Percentiles rank a stretch among this genome's conserved stretches.
These are phyloP conservation scores for Fusarium vanettenii DNA, from an alignment of 2,329 filamentous ascomycete species.

Conservation along the genomic window DNA sequence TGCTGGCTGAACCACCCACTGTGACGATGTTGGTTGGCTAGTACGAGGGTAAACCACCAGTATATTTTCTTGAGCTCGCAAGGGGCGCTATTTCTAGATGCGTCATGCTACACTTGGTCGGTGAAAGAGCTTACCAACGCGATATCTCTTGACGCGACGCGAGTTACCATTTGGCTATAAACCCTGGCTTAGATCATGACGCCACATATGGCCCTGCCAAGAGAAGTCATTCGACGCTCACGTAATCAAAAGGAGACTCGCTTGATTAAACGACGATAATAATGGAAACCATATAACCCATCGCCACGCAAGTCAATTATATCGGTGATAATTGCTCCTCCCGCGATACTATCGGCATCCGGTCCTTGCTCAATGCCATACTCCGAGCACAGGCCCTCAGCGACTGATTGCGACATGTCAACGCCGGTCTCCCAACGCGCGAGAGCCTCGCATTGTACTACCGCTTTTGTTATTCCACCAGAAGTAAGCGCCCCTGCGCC, in stretches of 20 bases:
- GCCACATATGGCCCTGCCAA: background rate
- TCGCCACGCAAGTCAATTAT: background rate
- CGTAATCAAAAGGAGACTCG: background rate
- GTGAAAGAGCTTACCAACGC: no score
- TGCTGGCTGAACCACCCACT: no score
- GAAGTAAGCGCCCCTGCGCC: slow-evolving; percentile 1
- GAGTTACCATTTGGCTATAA: no score
- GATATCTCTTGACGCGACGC: no score
- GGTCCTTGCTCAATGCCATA: background rate
- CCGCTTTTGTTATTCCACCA: slow-evolving; percentile 9
- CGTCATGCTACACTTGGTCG: no score
- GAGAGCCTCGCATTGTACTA: background rate
- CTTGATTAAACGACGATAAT: background rate
- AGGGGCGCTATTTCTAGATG: no score
- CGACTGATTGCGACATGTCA: background rate
- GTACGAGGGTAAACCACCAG: no score
- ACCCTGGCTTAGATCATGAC: background rate
- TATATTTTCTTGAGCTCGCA: no score
- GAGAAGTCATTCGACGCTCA: background rate
- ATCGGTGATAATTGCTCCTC: background rate
- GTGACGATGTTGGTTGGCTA: no score
- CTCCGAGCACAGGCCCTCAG: background rate
- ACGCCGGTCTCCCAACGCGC: slow-evolving; percentile 1
- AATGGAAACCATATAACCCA: background rate
- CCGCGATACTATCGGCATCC: background rate